Conservation (phyloP, 2,329 filamentous ascomycete genomes). For the Chaetomiaceae sp. region DNA sequence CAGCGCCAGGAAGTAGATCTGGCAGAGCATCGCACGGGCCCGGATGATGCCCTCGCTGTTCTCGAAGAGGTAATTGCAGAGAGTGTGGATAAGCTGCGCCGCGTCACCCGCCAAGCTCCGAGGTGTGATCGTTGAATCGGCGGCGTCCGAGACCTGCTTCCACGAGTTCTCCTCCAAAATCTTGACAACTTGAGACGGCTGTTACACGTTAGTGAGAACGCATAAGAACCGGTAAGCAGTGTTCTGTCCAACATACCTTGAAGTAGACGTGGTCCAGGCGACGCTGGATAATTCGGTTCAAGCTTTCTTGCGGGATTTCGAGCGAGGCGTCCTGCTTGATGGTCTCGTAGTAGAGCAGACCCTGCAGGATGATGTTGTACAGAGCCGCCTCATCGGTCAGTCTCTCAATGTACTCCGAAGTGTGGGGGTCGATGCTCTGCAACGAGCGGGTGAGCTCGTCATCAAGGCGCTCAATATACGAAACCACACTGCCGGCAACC, state of each 20-base stretch:
- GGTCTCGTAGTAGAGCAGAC: constrained; percentile 80
- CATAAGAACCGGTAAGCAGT: background rate
- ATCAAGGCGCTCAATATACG: constrained; percentile 88
- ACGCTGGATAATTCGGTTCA: constrained; percentile 91
- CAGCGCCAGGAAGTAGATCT: constrained; percentile 96
- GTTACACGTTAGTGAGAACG: constrained; percentile 20
- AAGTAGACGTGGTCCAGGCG: constrained; percentile 97
- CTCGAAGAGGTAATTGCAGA: constrained; percentile 92
- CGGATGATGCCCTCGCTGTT: constrained; percentile 94
- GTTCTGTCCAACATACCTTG: constrained; percentile 55
- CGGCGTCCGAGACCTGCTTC: constrained; percentile 64
- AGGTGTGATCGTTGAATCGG: constrained; percentile 77
- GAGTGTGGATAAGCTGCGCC: constrained; percentile 68
- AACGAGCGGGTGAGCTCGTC: constrained; percentile 97
- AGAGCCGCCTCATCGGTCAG: constrained; percentile 83
- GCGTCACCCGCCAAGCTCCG: constrained; percentile 64
- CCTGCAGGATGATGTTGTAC: constrained; percentile 88
- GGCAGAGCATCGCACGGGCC: constrained; percentile 93
- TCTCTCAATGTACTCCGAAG: constrained; percentile 95
- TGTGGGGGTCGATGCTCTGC: constrained; percentile 96
- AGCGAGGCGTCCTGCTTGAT: constrained; percentile 65
- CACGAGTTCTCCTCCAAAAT: constrained; percentile 93
- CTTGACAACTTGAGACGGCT: constrained; percentile 84
- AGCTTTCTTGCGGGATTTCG: constrained; percentile 72
- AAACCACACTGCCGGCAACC: constrained; percentile 89